These are phyloP conservation scores for Dactylellina cionopaga DNA, from an alignment of 2,329 filamentous ascomycete species.

Conservation along the genomic window DNA sequence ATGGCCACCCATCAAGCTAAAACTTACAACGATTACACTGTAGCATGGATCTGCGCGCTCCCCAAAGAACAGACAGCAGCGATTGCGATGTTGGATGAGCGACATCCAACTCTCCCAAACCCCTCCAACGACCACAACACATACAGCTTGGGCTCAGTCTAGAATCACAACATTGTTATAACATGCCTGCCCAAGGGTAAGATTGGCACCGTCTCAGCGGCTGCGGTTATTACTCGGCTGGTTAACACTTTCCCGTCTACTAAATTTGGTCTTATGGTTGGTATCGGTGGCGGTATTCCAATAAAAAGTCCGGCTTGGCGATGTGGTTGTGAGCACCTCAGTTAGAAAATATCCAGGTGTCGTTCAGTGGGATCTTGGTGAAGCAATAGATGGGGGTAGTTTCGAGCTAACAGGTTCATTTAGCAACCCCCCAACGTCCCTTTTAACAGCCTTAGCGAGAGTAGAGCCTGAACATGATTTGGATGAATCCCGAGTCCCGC, in stretches of 20 bases:
- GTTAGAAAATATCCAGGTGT: slow-evolving; percentile 51
- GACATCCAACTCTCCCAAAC: not conserved
- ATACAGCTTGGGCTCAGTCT: slow-evolving; percentile 5
- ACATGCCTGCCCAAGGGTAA: not conserved
- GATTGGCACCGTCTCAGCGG: not conserved
- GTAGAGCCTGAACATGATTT: not conserved
- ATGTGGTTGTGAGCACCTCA: slow-evolving; percentile 1
- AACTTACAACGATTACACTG: not conserved
- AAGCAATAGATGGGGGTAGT: not conserved
- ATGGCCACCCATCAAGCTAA: not conserved
- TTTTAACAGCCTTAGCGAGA: not conserved
- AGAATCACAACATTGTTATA: slow-evolving; percentile 4
- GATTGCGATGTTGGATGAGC: not conserved
- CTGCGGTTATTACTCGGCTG: not conserved
- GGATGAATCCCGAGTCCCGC: not conserved
- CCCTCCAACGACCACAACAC: not conserved
- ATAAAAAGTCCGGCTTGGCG: not conserved
- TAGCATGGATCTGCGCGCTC: slow-evolving; percentile 7
- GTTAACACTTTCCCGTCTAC: slow-evolving; percentile 5
- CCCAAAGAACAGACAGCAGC: slow-evolving; percentile 8
- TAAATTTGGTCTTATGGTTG: slow-evolving; percentile 3
- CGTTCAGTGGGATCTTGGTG: slow-evolving; percentile 10
- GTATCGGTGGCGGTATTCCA: slow-evolving; percentile 20
- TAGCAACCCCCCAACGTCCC: not conserved
- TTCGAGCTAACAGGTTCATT: not conserved